Conservation (phyloP, 768 basidiomycete genomes). For the Galerina sulciceps region DNA sequence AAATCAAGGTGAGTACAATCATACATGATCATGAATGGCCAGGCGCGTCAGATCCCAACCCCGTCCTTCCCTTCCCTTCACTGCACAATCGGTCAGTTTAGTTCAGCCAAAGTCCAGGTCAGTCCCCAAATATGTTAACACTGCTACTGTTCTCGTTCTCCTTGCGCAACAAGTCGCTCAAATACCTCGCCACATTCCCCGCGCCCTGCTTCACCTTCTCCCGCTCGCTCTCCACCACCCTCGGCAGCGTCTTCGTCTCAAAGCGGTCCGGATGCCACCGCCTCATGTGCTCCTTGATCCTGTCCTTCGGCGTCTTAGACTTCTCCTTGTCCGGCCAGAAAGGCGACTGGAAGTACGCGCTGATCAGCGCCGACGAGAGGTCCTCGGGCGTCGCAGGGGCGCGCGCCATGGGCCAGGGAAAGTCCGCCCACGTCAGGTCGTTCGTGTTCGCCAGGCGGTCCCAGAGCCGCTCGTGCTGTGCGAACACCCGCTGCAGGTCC, state of each 20-base stretch:
- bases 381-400: slow-evolving; percentile 62
- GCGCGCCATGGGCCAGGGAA: slow-evolving; percentile 78
- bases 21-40: slow-evolving; percentile 8
- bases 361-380: slow-evolving; percentile 57
- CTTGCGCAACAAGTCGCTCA: slow-evolving; percentile 71
- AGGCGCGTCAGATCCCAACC: neutral
- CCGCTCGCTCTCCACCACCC: slow-evolving; percentile 65
- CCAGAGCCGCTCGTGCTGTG: slow-evolving; percentile 69
- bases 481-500: slow-evolving; percentile 58
- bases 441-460: slow-evolving; percentile 42
- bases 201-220: slow-evolving; percentile 76
- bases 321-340: slow-evolving; percentile 57
- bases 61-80: neutral
- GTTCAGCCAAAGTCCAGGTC: neutral
- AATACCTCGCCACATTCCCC: slow-evolving; percentile 67
- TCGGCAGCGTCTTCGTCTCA: slow-evolving; percentile 66
- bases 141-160: slow-evolving; percentile 37
- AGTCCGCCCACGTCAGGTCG: slow-evolving; percentile 63
- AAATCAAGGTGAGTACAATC: slow-evolving; percentile 17
- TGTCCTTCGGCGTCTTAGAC: slow-evolving; percentile 62
- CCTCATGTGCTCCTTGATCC: slow-evolving; percentile 75
- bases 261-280: slow-evolving; percentile 87
- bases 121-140: slow-evolving; percentile 21
- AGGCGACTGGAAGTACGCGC: slow-evolving; percentile 64
- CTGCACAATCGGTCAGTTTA: neutral